Base-by-base conservation (phyloP, 106 monocot species). In the Dactylorhiza incarnata region DNA sequence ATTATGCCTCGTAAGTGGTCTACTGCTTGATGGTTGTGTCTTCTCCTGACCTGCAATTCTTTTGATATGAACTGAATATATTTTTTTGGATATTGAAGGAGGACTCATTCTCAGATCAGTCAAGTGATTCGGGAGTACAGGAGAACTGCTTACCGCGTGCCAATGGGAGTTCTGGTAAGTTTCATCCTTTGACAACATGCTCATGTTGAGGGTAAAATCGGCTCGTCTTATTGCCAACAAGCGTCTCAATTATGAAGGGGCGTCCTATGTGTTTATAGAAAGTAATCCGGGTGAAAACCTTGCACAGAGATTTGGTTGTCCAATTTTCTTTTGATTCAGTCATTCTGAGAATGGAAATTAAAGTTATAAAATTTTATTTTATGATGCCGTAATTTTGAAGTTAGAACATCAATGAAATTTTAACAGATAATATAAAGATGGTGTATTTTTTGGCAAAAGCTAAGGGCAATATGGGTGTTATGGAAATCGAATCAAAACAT, bases 101-200 rank as follows among this genome's bases (percentile, higher is more conserved):
- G 99, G 82, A 99, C 99, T 11, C 99, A 99, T 72, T 75, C 91
- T 46, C 99, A 99, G 82, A 99, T 99, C 71, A 92, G 79, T 65
- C 99, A 99, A 48, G 94, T 94, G 72, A 86, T 99, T 62, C 87
- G 87, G 7, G 99, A 99, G 80, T 92, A 82, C 63, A 75, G 86
- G 54, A 99, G 92, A 59, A 99, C 94, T 22, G 83, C 94, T 1
- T 99, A 99, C 49, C 89, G 99, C 52, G 99, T 94, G 72, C 94
- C 89, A 6, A 94, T 99, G 99, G 99, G 82, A n/a, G 75, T 99
- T 69, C 72, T 99, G 83, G 99, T 99, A 80, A 77, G 73, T 51
- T 9, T 71, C 53, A 26, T 26, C 12, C 15, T 45, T 63, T 19
- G 6, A 58, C 7, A 26, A 7, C 6, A 5, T 26, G 8, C 29